Base-by-base conservation (phyloP, 2,329 filamentous ascomycete species). In the Verticillium nonalfalfae region DNA sequence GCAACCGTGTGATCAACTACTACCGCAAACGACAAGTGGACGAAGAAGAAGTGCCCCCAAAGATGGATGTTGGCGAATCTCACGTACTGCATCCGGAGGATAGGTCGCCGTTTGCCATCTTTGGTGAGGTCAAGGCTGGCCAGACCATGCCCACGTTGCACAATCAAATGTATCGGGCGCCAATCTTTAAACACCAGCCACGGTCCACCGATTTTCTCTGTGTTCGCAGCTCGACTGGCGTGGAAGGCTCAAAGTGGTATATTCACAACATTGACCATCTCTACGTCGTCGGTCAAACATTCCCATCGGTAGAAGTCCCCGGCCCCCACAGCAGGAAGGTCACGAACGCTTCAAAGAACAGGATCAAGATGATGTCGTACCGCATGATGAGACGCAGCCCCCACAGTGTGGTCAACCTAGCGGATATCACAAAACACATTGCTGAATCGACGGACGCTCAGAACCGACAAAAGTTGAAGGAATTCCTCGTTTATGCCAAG, bases 281-380 rank as follows among this genome's bases (percentile, higher is more conserved):
- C 6, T 94, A 90, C 70, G 89, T 92, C 18, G 95, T 97, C 31
- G 95, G 95, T 7, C 95, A 99, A 72, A 90, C 94, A 61, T 93
- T 98, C 70, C 95, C 95, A 1, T 92, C 91, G 0, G 87, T 94
- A 35, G 93, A 98, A 69, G 90, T 99, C 5, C 95, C 95, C 3
- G 93, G 93, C 0, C 94, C 93, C 2, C 93, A 98, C 72, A 96
- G 93, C 40, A 85, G 95, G 64, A 96, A 95, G 74, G 94, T 98
- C 35, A 99, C 95, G 0, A 97, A 96, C 61, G 93, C 94, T n/a
- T 89, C 91, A 39, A 99, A 99, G 79, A 96, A 95, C 74, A 87
- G 95, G 39, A 88, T 99, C 75, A 97, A 95, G 79, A 97, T 97
- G 89, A 87, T 99, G 45, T 90, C 93, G 0, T 97, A 92, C 73